phyloP scores from a whole-genome alignment of 805 yeast species.

The Candida incommunis region DNA sequence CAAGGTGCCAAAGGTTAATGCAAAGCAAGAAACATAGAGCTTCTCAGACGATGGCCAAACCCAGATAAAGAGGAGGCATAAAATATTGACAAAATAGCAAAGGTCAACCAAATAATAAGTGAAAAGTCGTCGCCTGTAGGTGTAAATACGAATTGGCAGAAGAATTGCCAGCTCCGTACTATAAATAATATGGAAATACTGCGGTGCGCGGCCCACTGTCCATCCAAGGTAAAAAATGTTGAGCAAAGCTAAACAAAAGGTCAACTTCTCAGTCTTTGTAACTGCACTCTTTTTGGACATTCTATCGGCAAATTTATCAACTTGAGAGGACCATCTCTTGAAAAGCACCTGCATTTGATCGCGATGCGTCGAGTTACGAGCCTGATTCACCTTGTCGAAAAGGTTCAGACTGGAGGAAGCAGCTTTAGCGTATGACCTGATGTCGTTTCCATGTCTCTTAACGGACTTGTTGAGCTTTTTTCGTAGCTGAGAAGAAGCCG shows the following conservation, averaged over 20 bases:
- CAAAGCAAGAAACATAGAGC: slow-evolving; percentile 70
- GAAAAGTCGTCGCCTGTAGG: slow-evolving; percentile 64
- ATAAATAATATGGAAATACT: slow-evolving; percentile 62
- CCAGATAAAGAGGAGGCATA: slow-evolving; percentile 68
- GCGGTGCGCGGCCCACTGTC: slow-evolving; percentile 65
- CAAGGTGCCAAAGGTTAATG: slow-evolving; percentile 77
- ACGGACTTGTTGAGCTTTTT: slow-evolving; percentile 15
- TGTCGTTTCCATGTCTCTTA: slow-evolving; percentile 13
- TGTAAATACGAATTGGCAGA: slow-evolving; percentile 74
- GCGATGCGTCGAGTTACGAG: slow-evolving; percentile 4
- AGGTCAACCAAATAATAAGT: slow-evolving; percentile 86
- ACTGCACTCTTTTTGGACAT: slow-evolving; percentile 12
- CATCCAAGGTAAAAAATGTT: slow-evolving; percentile 59
- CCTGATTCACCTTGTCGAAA: slow-evolving; percentile 7
- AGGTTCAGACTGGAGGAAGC: slow-evolving; percentile 13
- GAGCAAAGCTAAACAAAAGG: slow-evolving; percentile 61
- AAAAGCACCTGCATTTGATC: slow-evolving; percentile 3
- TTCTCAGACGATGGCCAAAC: slow-evolving; percentile 57
- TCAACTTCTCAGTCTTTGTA: slow-evolving; percentile 53
- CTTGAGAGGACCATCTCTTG: slow-evolving; percentile 8
- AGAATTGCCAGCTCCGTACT: slow-evolving; percentile 44
- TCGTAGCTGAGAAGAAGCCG: slow-evolving; percentile 15
- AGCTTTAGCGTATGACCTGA: slow-evolving; percentile 13
- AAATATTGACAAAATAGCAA: slow-evolving; percentile 76
- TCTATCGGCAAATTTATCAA: slow-evolving; percentile 18